Conservation (phyloP, 441 rosid genomes). For the Corymbia citriodora region DNA sequence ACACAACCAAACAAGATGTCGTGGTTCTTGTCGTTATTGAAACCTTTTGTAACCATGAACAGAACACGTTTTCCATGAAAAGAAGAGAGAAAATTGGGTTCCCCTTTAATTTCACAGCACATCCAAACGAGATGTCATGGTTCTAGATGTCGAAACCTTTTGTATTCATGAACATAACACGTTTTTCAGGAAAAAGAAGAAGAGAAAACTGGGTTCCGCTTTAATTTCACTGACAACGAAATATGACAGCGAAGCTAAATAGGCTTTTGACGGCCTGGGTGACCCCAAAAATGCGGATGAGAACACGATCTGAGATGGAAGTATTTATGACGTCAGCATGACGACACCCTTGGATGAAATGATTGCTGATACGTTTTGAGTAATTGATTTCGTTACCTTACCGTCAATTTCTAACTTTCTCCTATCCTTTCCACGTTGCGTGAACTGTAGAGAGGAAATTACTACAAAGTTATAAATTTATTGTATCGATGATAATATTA, state of each 20-base stretch:
- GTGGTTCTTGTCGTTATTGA: background rate
- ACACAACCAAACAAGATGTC: background rate
- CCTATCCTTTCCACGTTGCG: background rate
- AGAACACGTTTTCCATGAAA: background rate
- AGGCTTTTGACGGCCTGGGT: background rate
- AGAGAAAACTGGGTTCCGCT: background rate
- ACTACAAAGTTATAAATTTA: too few species aligned
- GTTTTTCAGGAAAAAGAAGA: background rate
- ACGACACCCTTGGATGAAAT: background rate
- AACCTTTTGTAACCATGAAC: background rate
- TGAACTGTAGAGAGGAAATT: background rate
- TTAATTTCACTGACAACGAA: background rate
- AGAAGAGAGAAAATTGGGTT: background rate
- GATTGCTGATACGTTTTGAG: background rate
- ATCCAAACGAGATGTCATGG: too few species aligned
- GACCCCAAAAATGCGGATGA: background rate
- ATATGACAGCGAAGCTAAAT: background rate
- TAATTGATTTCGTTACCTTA: background rate
- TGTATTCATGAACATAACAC: too few species aligned
- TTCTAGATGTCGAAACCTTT: too few species aligned
- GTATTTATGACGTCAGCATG: background rate
- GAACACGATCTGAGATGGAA: background rate
- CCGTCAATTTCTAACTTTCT: background rate
- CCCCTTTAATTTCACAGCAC: background rate
- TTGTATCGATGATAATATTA: rapidly evolving